phyloP scores from a whole-genome alignment of 1,139 yeast species.

The Saccharomyces pastorianus region DNA sequence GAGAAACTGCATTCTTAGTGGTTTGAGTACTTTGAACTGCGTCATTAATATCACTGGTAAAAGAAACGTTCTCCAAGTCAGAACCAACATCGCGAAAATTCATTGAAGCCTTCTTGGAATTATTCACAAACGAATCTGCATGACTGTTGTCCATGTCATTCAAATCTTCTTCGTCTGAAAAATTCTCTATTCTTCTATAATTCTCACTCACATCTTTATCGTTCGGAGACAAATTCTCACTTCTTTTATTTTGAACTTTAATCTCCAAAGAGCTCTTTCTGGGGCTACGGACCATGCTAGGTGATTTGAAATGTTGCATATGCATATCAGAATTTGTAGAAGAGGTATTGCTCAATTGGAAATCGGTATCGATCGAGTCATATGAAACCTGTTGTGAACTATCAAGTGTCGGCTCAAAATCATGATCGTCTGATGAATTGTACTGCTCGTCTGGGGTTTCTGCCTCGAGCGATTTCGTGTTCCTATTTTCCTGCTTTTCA shows the following conservation, averaged over 20 bases:
- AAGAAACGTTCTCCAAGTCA: neutral
- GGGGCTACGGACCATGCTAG: constrained; percentile 8
- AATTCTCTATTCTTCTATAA: constrained; percentile 10
- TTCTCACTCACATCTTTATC: constrained; percentile 6
- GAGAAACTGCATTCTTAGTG: neutral
- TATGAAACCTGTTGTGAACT: neutral
- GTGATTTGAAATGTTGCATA: constrained; percentile 13
- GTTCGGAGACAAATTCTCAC: constrained; percentile 7
- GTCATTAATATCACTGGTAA: neutral
- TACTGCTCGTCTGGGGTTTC: neutral
- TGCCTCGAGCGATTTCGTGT: neutral
- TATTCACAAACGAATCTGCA: neutral
- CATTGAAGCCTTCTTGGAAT: neutral
- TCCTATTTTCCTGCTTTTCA: neutral
- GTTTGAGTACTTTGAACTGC: neutral
- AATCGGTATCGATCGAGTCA: constrained; percentile 15
- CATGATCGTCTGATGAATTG: constrained; percentile 1
- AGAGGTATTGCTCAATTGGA: constrained; percentile 13
- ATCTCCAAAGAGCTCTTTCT: constrained; percentile 18
- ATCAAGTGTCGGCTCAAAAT: constrained; percentile 14
- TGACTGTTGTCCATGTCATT: neutral
- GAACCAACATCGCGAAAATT: neutral
- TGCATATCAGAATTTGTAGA: constrained; percentile 9
- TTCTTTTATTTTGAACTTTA: constrained; percentile 16
- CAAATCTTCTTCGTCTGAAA: constrained; percentile 17